Percentiles rank a stretch among this genome's conserved stretches.
These are phyloP conservation scores for Tetrapisispora nanseiensis DNA, from an alignment of 805 yeast species.

Conservation along the genomic window DNA sequence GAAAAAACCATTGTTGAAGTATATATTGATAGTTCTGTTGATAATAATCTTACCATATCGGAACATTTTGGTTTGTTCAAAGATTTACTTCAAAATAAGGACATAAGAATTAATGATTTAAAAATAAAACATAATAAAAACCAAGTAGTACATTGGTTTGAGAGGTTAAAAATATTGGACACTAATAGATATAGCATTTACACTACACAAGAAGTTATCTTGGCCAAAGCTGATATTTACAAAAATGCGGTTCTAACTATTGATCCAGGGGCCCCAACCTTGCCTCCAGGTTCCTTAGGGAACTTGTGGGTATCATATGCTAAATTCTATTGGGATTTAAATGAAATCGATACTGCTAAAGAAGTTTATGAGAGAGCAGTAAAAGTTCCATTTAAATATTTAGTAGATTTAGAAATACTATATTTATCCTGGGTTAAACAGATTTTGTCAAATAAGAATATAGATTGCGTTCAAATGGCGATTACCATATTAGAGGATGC, in stretches of 20 bases:
- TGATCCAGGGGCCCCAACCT: constrained; percentile 44
- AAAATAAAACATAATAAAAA: constrained; percentile 51
- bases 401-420: constrained; percentile 56
- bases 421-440: constrained; percentile 72
- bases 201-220: neutral
- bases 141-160: constrained; percentile 59
- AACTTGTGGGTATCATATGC: constrained; percentile 68
- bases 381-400: constrained; percentile 55
- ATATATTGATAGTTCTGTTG: neutral
- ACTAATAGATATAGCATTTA: constrained; percentile 6
- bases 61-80: neutral
- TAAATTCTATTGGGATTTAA: constrained; percentile 44
- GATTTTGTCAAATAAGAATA: constrained; percentile 42
- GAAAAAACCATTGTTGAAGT: constrained; percentile 40
- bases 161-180: constrained; percentile 40
- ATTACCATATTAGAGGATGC: constrained; percentile 35
- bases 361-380: constrained; percentile 53
- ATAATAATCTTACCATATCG: neutral
- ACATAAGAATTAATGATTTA: constrained; percentile 55
- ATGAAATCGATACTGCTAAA: constrained; percentile 51
- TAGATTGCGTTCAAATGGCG: constrained; percentile 39
- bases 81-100: constrained; percentile 44
- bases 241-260: constrained; percentile 57
- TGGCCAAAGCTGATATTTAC: constrained; percentile 35
- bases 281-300: constrained; percentile 36